Evolutionary conservation across 2,329 filamentous ascomycete species (phyloP).

Genomic region (Aquanectria penicillioides): DNA sequence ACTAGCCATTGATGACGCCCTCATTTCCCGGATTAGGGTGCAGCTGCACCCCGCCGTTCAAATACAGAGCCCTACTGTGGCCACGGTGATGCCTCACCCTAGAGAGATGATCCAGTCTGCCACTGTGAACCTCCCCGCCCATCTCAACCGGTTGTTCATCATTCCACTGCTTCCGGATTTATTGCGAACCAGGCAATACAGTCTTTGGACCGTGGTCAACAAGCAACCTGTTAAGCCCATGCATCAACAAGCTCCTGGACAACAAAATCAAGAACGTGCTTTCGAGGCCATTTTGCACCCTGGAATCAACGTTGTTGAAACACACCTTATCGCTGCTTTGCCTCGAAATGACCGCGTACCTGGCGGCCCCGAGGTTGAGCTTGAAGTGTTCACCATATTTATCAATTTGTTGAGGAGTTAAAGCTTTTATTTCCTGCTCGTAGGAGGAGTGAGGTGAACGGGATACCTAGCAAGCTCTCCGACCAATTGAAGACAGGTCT

Average conservation of each 20-base stretch:
- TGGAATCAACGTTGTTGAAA: slow-evolving; percentile 81
- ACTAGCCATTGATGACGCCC: slow-evolving; percentile 65
- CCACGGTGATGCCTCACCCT: slow-evolving; percentile 73
- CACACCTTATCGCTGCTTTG: slow-evolving; percentile 80
- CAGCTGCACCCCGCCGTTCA: slow-evolving; percentile 75
- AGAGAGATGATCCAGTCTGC: slow-evolving; percentile 76
- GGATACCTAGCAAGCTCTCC: not conserved
- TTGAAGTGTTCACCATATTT: slow-evolving; percentile 82
- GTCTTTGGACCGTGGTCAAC: slow-evolving; percentile 79
- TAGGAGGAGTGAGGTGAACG: slow-evolving; percentile 13
- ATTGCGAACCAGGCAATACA: slow-evolving; percentile 75
- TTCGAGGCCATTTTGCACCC: slow-evolving; percentile 79
- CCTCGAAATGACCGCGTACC: slow-evolving; percentile 66
- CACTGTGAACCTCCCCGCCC: slow-evolving; percentile 74
- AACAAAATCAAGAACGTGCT: slow-evolving; percentile 68
- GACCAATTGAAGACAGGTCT: not conserved
- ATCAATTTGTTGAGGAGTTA: slow-evolving; percentile 71
- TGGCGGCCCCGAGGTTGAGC: slow-evolving; percentile 72
- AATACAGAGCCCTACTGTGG: slow-evolving; percentile 67
- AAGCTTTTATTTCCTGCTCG: slow-evolving; percentile 9
- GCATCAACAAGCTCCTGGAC: slow-evolving; percentile 61
- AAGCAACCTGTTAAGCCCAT: slow-evolving; percentile 66
- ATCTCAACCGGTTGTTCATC: slow-evolving; percentile 77
- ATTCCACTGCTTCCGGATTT: slow-evolving; percentile 71
- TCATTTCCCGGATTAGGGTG: slow-evolving; percentile 74